phyloP scores from a whole-genome alignment of 2,329 filamentous ascomycete species.

The Aureobasidium sp. region DNA sequence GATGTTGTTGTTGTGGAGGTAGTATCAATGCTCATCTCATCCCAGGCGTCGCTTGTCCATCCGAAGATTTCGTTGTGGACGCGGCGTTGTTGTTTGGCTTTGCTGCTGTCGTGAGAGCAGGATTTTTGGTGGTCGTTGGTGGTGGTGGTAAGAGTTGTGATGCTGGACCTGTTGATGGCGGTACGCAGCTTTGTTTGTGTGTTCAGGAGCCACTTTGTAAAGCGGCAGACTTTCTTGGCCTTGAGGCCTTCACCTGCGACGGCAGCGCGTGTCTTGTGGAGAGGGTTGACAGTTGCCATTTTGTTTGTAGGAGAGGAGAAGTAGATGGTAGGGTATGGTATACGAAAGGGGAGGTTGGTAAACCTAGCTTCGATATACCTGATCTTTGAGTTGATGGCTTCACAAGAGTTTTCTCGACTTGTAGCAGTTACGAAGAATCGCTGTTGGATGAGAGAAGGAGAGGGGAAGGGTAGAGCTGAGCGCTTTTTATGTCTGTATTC shows the following conservation, averaged over 20 bases:
- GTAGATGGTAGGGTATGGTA: not conserved
- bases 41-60: not conserved
- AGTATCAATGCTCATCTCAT: not conserved
- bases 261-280: not conserved
- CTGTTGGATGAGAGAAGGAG: not conserved
- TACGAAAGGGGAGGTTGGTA: not conserved
- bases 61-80: conserved; percentile 13
- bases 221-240: not conserved
- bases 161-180: not conserved
- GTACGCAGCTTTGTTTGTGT: conserved; percentile 1
- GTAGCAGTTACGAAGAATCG: not conserved
- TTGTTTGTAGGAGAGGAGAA: not conserved
- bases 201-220: not conserved
- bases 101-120: not conserved
- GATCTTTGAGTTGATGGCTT: not conserved
- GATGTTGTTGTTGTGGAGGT: not conserved
- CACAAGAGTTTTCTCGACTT: not conserved
- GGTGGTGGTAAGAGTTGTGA: not conserved
- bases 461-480: not conserved
- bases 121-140: not conserved
- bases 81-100: not conserved
- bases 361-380: not conserved
- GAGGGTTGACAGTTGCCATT: not conserved
- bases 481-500: not conserved
- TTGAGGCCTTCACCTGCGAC: not conserved